Evolutionary conservation across 257 asterid genomes (phyloP).

Genomic region (Plantago ovata): DNA sequence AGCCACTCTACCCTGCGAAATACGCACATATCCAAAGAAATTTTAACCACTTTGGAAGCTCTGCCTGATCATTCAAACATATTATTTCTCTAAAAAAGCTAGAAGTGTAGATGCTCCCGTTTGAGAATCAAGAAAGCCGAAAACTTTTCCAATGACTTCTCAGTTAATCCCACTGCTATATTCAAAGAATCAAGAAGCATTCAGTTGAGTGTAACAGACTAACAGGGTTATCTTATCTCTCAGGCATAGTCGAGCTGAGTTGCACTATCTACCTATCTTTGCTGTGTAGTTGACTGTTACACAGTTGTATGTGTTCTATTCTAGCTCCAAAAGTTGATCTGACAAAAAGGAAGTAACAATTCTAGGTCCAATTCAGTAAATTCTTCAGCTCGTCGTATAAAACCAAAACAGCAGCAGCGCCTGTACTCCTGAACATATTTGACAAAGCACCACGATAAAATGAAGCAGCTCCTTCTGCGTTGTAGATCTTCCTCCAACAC

Average conservation of each 20-base stretch:
- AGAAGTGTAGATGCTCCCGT: too few relatives aligned
- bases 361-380: slow-evolving; percentile 81
- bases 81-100: too few relatives aligned
- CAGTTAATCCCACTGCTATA: not conserved
- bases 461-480: slow-evolving; percentile 62
- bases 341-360: not conserved
- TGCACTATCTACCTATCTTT: slow-evolving; percentile 1
- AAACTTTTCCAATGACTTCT: not conserved
- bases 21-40: too few relatives aligned
- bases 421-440: slow-evolving; percentile 86
- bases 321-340: too few relatives aligned
- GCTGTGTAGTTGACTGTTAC: slow-evolving; percentile 3
- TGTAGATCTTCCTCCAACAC: slow-evolving; percentile 80
- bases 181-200: slow-evolving; percentile 1
- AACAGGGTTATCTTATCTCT: not conserved
- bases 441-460: slow-evolving; percentile 96
- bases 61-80: too few relatives aligned
- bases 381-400: slow-evolving; percentile 89
- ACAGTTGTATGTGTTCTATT: too few relatives aligned
- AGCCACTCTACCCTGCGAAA: too few relatives aligned
- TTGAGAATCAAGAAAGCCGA: not conserved
- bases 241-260: not conserved
- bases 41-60: too few relatives aligned
- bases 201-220: not conserved
- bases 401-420: slow-evolving; percentile 92